Base-by-base conservation (phyloP, 352 stramenopile species). In the Phytophthora cryptogea region DNA sequence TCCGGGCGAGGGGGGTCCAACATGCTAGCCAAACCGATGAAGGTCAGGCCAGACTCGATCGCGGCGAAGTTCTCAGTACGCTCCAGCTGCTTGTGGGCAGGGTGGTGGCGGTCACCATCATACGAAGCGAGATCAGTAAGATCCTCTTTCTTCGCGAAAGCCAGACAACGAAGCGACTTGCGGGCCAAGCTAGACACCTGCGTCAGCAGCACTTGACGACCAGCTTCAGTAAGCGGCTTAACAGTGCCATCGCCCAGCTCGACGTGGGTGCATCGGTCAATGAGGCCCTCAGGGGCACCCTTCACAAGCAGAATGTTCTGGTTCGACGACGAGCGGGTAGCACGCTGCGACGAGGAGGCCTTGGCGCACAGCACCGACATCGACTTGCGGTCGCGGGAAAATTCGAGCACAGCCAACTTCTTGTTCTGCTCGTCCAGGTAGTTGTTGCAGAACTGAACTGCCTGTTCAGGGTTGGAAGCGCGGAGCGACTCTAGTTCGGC, bases 301-400 rank as follows among this genome's bases (percentile, higher is more conserved):
- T 99, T 99, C 11, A 99, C 97, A 35, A 99, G 92, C 14, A 99
- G 75, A 43, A 98, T 68, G 72, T 99, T 99, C 56, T 88, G 80
- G 53, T 81, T 79, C 8, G 80, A 72, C 6, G 78, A 70, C 49
- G 86, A 92, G 40, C 85, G 83, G 11, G 81, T 92, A 14, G 83
- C 59, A 27, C 79, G 81, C 30, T 73, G 64, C 3, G 65, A 32
- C 4, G 63, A 52, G 11, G 59, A 46, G 10, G 52, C 60, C 76
- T 88, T 90, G 9, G 83, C 50, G 69, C 80, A 96, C 9, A 99
- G 69, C 41, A 99, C 94, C 49, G 91, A 98, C 97, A 99, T 99
- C 31, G 88, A 98, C 82, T 99, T 99, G 45, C 97, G 90, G 71
- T 99, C 92, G 10, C 97, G 88, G 50, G 87, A 97, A 64, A 99